Conservation (phyloP, 805 yeast genomes). For the Pichia cabralensis region DNA sequence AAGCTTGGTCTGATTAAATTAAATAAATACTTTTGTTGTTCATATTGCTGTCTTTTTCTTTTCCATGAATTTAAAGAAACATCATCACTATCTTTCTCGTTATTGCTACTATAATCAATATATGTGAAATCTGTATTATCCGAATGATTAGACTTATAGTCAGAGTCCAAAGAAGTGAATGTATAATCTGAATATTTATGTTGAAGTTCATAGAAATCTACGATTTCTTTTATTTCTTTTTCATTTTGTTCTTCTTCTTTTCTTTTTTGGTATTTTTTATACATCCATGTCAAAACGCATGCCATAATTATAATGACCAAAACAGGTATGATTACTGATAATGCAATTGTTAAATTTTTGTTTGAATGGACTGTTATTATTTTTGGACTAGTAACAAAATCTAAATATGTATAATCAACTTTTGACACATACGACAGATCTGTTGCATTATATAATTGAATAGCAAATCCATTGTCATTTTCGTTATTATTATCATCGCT, state of each 20-base stretch:
- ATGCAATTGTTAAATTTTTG: slow-evolving; percentile 31
- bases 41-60: slow-evolving; percentile 39
- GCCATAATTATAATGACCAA: slow-evolving; percentile 27
- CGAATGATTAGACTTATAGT: slow-evolving; percentile 2
- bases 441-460: slow-evolving; percentile 34
- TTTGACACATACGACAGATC: slow-evolving; percentile 26
- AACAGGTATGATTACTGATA: slow-evolving; percentile 37
- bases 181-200: slow-evolving; percentile 18
- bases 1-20: too few relatives aligned
- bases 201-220: slow-evolving; percentile 23
- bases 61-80: slow-evolving; percentile 45
- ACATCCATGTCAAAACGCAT: slow-evolving; percentile 22
- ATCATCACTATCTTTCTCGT: slow-evolving; percentile 31
- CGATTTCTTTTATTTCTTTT: slow-evolving; percentile 20
- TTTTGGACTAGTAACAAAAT: slow-evolving; percentile 3
- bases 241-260: slow-evolving; percentile 23
- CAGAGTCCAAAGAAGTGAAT: slow-evolving; percentile 8
- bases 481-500: too few relatives aligned
- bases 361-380: slow-evolving; percentile 8
- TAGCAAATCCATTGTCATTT: slow-evolving; percentile 16
- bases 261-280: slow-evolving; percentile 19
- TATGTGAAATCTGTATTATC: not conserved
- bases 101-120: slow-evolving; percentile 19
- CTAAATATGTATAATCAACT: slow-evolving; percentile 23
- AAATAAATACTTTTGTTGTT: slow-evolving; percentile 13